A percentile compares a stretch with the other conserved stretches of the same genome.
Evolutionary conservation across 139 green algal genomes (phyloP).

Genomic region (Trebouxia sp.): DNA sequence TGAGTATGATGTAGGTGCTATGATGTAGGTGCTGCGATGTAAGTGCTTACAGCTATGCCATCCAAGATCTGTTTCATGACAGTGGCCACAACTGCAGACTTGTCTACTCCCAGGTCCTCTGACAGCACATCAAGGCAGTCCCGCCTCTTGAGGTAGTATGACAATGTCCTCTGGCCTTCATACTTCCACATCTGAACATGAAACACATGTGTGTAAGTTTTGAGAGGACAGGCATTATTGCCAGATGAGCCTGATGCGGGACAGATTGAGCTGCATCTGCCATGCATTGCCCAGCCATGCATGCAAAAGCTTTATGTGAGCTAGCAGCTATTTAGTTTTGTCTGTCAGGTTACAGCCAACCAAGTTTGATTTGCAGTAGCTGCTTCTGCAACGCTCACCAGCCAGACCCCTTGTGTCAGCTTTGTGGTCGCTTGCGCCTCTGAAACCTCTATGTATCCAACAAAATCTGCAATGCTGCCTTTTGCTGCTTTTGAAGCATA

Average conservation of each 20-base stretch:
- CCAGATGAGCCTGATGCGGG: too few species aligned
- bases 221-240: too few species aligned
- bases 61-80: slow-evolving; percentile 81
- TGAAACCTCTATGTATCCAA: slow-evolving; percentile 74
- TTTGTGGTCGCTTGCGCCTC: slow-evolving; percentile 43
- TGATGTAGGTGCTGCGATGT: too few species aligned
- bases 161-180: slow-evolving; percentile 75
- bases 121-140: slow-evolving; percentile 70
- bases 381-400: slow-evolving; percentile 53
- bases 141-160: slow-evolving; percentile 66
- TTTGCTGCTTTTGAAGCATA: slow-evolving; percentile 64
- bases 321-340: background rate
- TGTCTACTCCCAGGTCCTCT: slow-evolving; percentile 60
- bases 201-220: too few species aligned
- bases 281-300: background rate
- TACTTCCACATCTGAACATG: slow-evolving; percentile 77
- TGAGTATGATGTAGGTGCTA: too few species aligned
- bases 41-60: slow-evolving; percentile 66
- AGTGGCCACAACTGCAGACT: slow-evolving; percentile 61
- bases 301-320: background rate
- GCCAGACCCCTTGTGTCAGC: slow-evolving; percentile 75
- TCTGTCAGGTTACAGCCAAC: background rate
- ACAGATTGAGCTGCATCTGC: too few species aligned
- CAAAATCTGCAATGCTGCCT: slow-evolving; percentile 70
- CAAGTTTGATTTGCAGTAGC: background rate